Evolutionary conservation across 371 early-diverging fungal species (phyloP).

Genomic region (Rhizopus stolonifer): DNA sequence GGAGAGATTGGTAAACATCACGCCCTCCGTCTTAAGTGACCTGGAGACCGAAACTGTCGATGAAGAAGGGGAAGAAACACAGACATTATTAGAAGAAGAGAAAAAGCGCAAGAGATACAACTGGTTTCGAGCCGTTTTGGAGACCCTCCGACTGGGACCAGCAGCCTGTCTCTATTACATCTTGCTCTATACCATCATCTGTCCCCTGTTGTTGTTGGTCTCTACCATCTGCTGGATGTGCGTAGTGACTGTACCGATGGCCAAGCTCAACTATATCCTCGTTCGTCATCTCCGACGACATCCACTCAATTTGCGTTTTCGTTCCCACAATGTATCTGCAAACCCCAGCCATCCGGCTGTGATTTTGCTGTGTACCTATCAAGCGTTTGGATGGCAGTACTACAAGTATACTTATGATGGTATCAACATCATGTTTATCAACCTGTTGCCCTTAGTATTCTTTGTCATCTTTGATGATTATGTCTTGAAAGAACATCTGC

Average conservation of each 20-base stretch:
- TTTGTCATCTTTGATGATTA: constrained; percentile 83
- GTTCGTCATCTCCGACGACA: constrained; percentile 74
- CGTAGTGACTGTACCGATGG: constrained; percentile 94
- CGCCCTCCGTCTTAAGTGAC: constrained; percentile 21
- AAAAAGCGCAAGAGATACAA: constrained; percentile 12
- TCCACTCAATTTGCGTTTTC: constrained; percentile 78
- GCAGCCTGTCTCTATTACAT: constrained; percentile 67
- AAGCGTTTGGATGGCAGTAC: constrained; percentile 80
- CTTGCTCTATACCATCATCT: constrained; percentile 25
- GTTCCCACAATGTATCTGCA: constrained; percentile 48
- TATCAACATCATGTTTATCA: constrained; percentile 94
- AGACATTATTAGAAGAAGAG: constrained; percentile 4
- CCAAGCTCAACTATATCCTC: constrained; percentile 82
- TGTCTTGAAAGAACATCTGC: constrained; percentile 58
- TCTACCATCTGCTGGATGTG: constrained; percentile 84
- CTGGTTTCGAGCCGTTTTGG: constrained; percentile 17
- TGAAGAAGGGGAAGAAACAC: constrained; percentile 16
- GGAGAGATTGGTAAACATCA: constrained; percentile 47
- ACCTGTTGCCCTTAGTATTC: constrained; percentile 78
- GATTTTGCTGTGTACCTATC: constrained; percentile 76
- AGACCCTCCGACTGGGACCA: constrained; percentile 47
- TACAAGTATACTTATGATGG: constrained; percentile 95
- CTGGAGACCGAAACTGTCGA: constrained; percentile 15
- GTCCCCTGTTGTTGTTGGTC: not conserved
- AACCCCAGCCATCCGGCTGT: constrained; percentile 41